Conservation (phyloP, 2,329 filamentous ascomycete genomes). For the Aspergillus intermedius region DNA sequence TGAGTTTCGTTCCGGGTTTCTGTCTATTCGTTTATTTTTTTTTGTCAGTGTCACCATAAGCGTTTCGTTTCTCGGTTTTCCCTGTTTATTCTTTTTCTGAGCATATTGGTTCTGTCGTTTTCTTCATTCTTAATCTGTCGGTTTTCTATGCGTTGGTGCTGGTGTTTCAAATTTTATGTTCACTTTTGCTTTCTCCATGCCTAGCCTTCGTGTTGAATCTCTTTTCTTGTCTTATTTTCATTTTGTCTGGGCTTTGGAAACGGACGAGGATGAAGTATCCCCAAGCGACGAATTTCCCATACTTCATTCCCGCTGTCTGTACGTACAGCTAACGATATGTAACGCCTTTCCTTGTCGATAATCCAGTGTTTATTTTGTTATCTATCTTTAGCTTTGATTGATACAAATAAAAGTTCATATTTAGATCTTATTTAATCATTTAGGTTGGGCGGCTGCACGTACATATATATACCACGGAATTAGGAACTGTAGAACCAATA, state of each 20-base stretch:
- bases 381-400: not conserved
- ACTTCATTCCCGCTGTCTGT: slow-evolving; percentile 12
- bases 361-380: slow-evolving; percentile 2
- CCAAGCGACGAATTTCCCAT: slow-evolving; percentile 9
- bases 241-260: slow-evolving; percentile 5
- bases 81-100: not conserved
- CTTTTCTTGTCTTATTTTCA: slow-evolving; percentile 6
- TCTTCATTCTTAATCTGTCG: slow-evolving; percentile 1
- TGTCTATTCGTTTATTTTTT: slow-evolving; percentile 5
- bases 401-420: not conserved
- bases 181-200: not conserved
- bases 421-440: no score
- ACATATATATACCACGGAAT: no score
- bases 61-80: slow-evolving; percentile 3
- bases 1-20: slow-evolving; percentile 11
- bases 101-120: not conserved
- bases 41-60: slow-evolving; percentile 6
- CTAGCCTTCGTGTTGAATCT: not conserved
- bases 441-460: no score
- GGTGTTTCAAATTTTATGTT: slow-evolving; percentile 13
- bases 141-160: slow-evolving; percentile 7
- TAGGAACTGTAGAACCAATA: no score
- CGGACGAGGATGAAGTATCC: slow-evolving; percentile 13
- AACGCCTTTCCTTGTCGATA: slow-evolving; percentile 11
- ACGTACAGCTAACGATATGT: slow-evolving; percentile 12